Evolutionary conservation across 139 green algal species (phyloP), one percentile per base, ranked within the genome.

Genomic region (Chlorella sp.): DNA sequence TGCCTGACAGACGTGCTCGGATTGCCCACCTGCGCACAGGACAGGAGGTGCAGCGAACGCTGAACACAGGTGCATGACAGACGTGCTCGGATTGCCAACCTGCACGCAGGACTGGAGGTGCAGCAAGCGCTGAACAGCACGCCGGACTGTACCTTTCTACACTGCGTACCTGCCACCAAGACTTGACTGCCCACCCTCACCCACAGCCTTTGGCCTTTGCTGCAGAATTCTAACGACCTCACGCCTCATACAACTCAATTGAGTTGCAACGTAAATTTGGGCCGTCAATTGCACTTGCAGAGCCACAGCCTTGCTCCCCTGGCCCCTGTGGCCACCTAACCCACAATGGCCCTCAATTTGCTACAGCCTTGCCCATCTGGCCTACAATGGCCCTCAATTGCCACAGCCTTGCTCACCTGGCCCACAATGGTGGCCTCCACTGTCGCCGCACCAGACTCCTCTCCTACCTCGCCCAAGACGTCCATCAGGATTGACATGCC

Each of bases 391-490:
- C 10, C 10, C 23, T n/a, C 33, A 33, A 50, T 29, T 69, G 49
- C 62, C 10, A 50, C 24, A 75, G 49, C 49, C 31, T 22, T 59
- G 10, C 66, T 59, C 32, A 91, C 67, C 74, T 89, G 85, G 32
- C 63, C 74, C 62, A 80, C 78, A 4, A 87, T 55, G 4, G 78
- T 69, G 35, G 69, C 76, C 35, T 89, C 74, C 70, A 94, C 70
- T 32, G 90, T 66, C 22, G 62, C 72, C 20, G 72, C 74, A 14
- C 62, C 73, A 3, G 67, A 69, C 31, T 82, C 79, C 30, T 81
- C 76, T 26, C 77, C 49, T 33, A 95, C 76, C 81, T 93, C 92
- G 24, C 92, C 92, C 31, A 97, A 77, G 1, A 85, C 73, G 67
- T 91, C 88, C 62, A 97, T 60, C 74, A 96, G 71, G 35, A 91